These are phyloP conservation scores for Boletus sp. DNA, from an alignment of 768 basidiomycete genomes.

Conservation along the genomic window DNA sequence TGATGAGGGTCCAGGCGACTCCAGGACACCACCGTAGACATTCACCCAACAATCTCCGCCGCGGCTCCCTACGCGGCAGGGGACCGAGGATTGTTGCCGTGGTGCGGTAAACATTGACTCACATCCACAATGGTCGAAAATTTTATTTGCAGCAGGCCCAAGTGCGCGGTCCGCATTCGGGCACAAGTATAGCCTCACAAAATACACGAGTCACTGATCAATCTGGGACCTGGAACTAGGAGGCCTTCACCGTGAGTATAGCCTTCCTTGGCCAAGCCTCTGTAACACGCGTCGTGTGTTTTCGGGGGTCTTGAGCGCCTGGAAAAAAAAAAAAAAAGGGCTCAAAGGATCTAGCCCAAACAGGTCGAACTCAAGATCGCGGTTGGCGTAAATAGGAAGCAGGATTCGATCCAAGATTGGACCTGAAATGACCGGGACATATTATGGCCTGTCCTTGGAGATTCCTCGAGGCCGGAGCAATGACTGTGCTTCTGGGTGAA, in stretches of 20 bases:
- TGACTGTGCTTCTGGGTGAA: slow-evolving; percentile 21
- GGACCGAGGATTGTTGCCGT: slow-evolving; percentile 6
- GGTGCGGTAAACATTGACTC: slow-evolving; percentile 7
- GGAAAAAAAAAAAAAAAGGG: slow-evolving; percentile 28
- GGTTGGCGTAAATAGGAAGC: slow-evolving; percentile 43
- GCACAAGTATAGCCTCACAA: slow-evolving; percentile 19
- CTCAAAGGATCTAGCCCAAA: slow-evolving; percentile 42
- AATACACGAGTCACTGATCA: slow-evolving; percentile 17
- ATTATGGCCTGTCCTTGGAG: slow-evolving; percentile 37
- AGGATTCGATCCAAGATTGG: slow-evolving; percentile 31
- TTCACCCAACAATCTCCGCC: slow-evolving; percentile 32
- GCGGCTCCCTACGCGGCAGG: slow-evolving; percentile 13
- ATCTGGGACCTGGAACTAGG: slow-evolving; percentile 12
- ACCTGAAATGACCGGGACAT: slow-evolving; percentile 20
- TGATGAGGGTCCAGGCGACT: slow-evolving; percentile 7
- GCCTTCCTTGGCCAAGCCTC: slow-evolving; percentile 26
- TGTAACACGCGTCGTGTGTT: slow-evolving; percentile 27
- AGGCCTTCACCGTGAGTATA: slow-evolving; percentile 28
- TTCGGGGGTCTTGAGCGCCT: slow-evolving; percentile 27
- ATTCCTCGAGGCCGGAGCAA: slow-evolving; percentile 45
- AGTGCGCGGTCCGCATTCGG: slow-evolving; percentile 9
- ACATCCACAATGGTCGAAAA: slow-evolving; percentile 12
- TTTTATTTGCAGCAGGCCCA: slow-evolving; percentile 12
- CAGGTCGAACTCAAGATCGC: slow-evolving; percentile 42
- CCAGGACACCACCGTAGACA: neutral